Percentiles rank a stretch among this genome's conserved stretches.
Evolutionary conservation across 345 rosid species (phyloP).

Genomic region (Eucalyptus grandis): DNA sequence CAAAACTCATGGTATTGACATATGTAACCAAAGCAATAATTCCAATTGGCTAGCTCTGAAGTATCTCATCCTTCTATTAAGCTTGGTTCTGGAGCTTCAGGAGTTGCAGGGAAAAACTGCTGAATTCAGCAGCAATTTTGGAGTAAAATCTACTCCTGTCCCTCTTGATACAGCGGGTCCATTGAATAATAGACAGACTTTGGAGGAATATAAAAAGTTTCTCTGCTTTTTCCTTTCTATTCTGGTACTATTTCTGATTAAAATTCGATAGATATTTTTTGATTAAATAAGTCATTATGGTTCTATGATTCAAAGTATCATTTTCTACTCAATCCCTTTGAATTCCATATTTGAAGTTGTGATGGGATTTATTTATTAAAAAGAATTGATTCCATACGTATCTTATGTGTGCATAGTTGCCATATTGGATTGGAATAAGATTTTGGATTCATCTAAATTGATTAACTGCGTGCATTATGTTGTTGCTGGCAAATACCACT

Average conservation of each 20-base stretch:
- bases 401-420: not conserved
- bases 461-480: not conserved
- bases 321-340: not conserved
- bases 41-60: constrained; percentile 35
- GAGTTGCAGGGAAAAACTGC: constrained; percentile 29
- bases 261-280: not conserved
- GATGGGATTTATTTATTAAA: not conserved
- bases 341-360: not conserved
- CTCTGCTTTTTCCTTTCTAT: constrained; percentile 20
- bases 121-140: constrained; percentile 11
- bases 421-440: not conserved
- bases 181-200: constrained; percentile 15
- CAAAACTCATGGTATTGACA: constrained; percentile 20
- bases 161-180: constrained; percentile 14
- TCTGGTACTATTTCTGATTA: constrained; percentile 33
- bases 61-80: constrained; percentile 42
- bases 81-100: constrained; percentile 59
- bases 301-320: not conserved
- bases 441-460: not conserved
- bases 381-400: not conserved
- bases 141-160: constrained; percentile 3
- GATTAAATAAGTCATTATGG: not conserved
- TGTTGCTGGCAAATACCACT: not conserved
- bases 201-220: constrained; percentile 24
- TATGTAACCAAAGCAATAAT: constrained; percentile 34